Evolutionary conservation across 208 protist genomes (phyloP).

Genomic region (Leptomonas seymouri): DNA sequence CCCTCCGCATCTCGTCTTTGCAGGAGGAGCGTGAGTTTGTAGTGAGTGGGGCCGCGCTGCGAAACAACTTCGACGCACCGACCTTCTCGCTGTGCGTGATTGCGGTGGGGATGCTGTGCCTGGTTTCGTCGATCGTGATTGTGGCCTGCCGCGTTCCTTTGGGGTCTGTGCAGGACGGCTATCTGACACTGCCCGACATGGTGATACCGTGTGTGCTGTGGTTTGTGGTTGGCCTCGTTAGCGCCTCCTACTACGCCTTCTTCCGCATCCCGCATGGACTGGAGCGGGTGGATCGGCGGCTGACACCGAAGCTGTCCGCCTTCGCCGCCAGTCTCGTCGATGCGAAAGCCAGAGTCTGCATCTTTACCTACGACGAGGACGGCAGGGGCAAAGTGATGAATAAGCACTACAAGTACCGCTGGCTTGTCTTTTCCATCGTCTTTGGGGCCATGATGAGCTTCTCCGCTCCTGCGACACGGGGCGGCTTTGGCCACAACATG

Average conservation of each 20-base stretch:
- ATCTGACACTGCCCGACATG: constrained; percentile 61
- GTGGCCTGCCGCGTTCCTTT: constrained; percentile 48
- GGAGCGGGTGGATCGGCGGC: constrained; percentile 69
- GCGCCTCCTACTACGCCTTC: constrained; percentile 63
- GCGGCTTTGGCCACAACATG: constrained; percentile 46
- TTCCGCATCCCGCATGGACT: constrained; percentile 65
- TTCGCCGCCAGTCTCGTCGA: constrained; percentile 77
- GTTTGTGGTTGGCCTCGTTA: constrained; percentile 48
- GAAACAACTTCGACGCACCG: constrained; percentile 65
- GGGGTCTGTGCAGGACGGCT: constrained; percentile 45
- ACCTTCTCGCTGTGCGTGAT: constrained; percentile 46
- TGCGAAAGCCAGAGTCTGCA: constrained; percentile 60
- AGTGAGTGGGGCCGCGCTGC: constrained; percentile 75
- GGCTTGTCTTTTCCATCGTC: constrained; percentile 45
- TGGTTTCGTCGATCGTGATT: constrained; percentile 56
- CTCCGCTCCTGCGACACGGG: constrained; percentile 59
- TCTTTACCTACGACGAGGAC: constrained; percentile 81
- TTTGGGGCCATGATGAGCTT: constrained; percentile 61
- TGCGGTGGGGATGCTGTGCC: constrained; percentile 48
- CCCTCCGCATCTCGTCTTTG: constrained; percentile 54
- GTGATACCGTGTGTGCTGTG: constrained; percentile 72
- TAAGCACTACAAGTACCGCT: constrained; percentile 69
- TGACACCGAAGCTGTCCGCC: constrained; percentile 65
- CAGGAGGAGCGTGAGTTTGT: constrained; percentile 85
- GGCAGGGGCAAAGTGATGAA: constrained; percentile 71